Evolutionary conservation across 805 yeast species (phyloP), one percentile per base, ranked within the genome.

Genomic region (Candida ovalis): DNA sequence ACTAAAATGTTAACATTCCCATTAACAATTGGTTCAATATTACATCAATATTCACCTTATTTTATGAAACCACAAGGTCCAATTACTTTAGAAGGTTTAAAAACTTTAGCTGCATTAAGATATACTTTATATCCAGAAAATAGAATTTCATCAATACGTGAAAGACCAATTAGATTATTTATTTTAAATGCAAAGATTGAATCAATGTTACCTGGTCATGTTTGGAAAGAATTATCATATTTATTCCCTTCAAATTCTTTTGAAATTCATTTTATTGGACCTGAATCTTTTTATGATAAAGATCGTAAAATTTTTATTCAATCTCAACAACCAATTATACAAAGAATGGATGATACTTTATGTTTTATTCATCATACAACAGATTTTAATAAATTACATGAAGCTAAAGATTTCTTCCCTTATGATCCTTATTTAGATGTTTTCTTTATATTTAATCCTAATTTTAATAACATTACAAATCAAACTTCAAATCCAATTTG

Each of bases 1-100:
- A 89, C 98, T 18, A 94, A 94, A 66, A 87, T 92, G 79, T 77
- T 94, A 63, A 87, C 95, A 46, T 94, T 89, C 67, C 99, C 99
- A 40, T 70, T 88, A 50, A 90, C 99, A 3, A 84, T 94, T 40
- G 96, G 88, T 7, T 80, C 95, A 1, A 68, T 89, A 7, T 67
- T 94, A 57, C 94, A 92, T 66, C 86, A 84, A 64, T 86, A 75
- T 65, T 86, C 96, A 0, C 97, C 98, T 2, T 91, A 91, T 66
- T 73, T 78, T 24, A 70, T 86, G 56, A 77, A 79, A 62, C 96
- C 96, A 38, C 84, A 83, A 60, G 96, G 97, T 4, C 92, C 97
- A 2, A 67, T 92, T 45, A 85, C 96, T 2, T 67, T 91, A 45
- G 99, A 94, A 72, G 99, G 99, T 48, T 77, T 94, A 59, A 90